Evolutionary conservation across 2,329 filamentous ascomycete genomes (phyloP), one percentile per base, ranked within the genome.

Genomic region (Byssochlamys sp.): DNA sequence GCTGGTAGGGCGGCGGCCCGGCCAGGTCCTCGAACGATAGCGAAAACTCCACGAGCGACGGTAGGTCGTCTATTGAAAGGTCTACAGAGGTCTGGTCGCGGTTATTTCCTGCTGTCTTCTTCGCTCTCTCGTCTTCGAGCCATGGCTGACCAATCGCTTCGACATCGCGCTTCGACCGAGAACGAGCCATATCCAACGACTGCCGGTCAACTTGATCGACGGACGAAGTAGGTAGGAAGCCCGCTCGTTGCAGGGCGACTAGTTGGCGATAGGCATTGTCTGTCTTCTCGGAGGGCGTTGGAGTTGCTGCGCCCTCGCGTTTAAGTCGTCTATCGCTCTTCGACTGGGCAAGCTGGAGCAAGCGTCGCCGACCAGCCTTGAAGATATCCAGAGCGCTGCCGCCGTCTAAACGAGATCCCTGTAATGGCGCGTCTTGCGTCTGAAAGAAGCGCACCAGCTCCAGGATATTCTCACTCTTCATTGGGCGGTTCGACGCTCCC

Each of bases 391-490:
- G 53, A 56, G 57, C 53, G 35, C 56, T 50, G 25, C 63, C 56
- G 4, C 60, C 57, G 35, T 57, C 57, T 3, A 56, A 31, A 27
- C n/a, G 39, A 4, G 39, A 45, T 19, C 35, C 50, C 39, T 25
- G 57, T 9, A 57, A 54, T 53, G 68, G 58, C 19, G 57, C 56
- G 54, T 66, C 65, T 53, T 67, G 67, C 4, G 65, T 61, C 55
- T 73, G 71, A 45, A 74, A 71, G 60, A 73, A 72, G 48, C 65
- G 68, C 49, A 73, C 66, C 11, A 74, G 65, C 51, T 74, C 72
- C 29, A 67, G 63, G 27, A 73, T 59, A 55, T 66, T 67, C 49
- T 74, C 71, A 56, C 65, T 70, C 45, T 65, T 66, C 54, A 64
- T 62, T 49, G 61, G 62, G 56, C 63, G 62, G 56, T 67, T 65